phyloP scores from a whole-genome alignment of 257 asterid species.

The Penstemon davidsonii region DNA sequence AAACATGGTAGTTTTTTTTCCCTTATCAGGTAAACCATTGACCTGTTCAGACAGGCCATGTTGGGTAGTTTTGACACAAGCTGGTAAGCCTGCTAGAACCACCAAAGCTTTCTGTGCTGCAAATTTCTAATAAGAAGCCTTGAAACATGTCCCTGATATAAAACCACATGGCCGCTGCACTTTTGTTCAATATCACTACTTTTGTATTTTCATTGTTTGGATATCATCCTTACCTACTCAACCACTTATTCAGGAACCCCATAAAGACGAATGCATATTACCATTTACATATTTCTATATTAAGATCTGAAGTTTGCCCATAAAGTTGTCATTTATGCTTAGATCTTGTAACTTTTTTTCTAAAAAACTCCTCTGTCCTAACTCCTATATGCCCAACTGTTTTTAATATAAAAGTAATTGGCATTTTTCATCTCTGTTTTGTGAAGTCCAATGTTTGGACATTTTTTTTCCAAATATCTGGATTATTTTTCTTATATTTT shows the following conservation, averaged over 20 bases:
- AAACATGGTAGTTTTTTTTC: not conserved
- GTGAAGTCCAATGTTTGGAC: slow-evolving; percentile 2
- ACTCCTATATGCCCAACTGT: not conserved
- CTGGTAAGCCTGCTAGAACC: not conserved
- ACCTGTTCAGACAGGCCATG: not conserved
- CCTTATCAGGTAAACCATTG: not conserved
- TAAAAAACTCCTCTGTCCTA: not conserved
- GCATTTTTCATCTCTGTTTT: not conserved
- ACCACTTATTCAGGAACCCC: not conserved
- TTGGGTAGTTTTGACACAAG: not conserved
- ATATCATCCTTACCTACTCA: not conserved
- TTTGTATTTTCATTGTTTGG: not conserved
- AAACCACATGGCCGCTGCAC: not conserved
- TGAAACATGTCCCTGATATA: not conserved
- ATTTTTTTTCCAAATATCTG: not conserved
- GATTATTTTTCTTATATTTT: too few species aligned
- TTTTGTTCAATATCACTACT: not conserved
- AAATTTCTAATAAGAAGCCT: not conserved
- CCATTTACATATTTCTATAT: not conserved
- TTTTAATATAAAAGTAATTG: not conserved
- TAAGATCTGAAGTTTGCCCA: not conserved
- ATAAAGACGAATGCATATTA: not conserved
- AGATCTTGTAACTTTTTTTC: not conserved
- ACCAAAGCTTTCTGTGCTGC: not conserved
- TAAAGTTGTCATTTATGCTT: not conserved